Evolutionary conservation across 176 grass and related monocot species (phyloP).

Genomic region (Rhynchospora pubera): DNA sequence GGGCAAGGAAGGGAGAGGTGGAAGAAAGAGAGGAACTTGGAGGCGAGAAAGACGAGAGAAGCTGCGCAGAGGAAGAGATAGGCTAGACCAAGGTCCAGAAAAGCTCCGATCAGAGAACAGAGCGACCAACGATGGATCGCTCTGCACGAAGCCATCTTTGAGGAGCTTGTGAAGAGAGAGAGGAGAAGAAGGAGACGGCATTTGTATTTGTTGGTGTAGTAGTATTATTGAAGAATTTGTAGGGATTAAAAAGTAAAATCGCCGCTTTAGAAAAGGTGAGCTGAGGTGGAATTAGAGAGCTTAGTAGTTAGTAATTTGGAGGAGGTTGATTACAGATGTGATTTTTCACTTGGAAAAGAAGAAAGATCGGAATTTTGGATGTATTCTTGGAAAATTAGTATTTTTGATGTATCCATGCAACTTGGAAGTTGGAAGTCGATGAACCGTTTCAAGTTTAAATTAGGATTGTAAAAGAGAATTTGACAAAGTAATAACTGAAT

Average conservation of each 20-base stretch:
- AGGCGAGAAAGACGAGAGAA: slow-evolving; percentile 26
- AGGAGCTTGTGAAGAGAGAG: neutral
- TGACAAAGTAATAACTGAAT: too few species aligned
- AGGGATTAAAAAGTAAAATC: neutral
- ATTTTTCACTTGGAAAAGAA: neutral
- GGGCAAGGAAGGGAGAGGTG: slow-evolving; percentile 28
- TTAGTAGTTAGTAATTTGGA: neutral
- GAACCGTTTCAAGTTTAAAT: neutral
- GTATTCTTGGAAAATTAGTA: neutral
- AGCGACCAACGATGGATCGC: slow-evolving; percentile 31
- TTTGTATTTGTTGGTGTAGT: neutral
- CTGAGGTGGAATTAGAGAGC: neutral
- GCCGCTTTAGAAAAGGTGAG: neutral
- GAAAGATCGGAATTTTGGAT: neutral
- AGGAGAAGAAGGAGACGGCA: slow-evolving; percentile 9
- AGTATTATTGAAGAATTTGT: neutral
- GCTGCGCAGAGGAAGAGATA: slow-evolving; percentile 36
- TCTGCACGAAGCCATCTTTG: slow-evolving; percentile 8
- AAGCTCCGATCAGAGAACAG: slow-evolving; percentile 25
- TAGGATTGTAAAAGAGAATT: neutral
- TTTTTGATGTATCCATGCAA: neutral
- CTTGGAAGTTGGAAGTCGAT: too few species aligned
- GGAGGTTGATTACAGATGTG: neutral
- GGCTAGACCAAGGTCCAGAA: slow-evolving; percentile 30
- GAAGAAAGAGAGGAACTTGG: slow-evolving; percentile 40